Evolutionary conservation across 495 filamentous ascomycete species (phyloP).

Genomic region (Podospora tetraspora): DNA sequence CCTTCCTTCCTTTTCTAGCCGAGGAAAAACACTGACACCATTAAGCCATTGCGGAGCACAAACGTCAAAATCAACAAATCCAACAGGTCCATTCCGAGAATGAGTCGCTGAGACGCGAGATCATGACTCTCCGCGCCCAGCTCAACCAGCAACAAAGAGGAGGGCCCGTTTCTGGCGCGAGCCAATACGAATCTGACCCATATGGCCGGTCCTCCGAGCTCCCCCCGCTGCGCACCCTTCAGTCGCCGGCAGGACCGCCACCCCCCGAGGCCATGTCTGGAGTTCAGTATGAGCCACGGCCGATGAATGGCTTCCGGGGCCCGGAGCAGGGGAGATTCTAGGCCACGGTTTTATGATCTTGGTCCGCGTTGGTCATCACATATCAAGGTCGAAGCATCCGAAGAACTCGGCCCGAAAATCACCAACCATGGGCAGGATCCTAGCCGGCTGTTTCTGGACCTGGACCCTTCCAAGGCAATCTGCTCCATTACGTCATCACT

Average conservation of each 20-base stretch:
- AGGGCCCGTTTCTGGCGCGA: constrained; percentile 16
- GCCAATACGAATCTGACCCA: constrained; percentile 24
- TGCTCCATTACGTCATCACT: not conserved
- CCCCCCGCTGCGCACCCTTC: constrained; percentile 43
- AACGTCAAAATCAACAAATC: no score
- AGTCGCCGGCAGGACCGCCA: constrained; percentile 13
- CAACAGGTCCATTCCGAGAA: no score
- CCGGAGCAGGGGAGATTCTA: not conserved
- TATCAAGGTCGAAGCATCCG: not conserved
- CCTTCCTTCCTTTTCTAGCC: not conserved
- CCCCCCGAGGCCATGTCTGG: constrained; percentile 49
- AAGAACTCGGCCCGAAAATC: not conserved
- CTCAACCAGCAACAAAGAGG: constrained; percentile 16
- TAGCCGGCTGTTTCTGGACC: not conserved
- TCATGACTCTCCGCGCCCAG: constrained; percentile 40
- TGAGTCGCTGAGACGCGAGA: constrained; percentile 44
- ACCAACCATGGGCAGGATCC: not conserved
- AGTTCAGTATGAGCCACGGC: constrained; percentile 48
- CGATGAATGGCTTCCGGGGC: constrained; percentile 33
- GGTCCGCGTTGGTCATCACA: not conserved
- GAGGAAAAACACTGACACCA: not conserved
- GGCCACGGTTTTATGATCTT: not conserved
- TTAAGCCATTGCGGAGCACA: constrained; percentile 53
- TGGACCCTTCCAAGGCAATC: not conserved
- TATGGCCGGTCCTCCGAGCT: constrained; percentile 38